Evolutionary conservation across 2,329 filamentous ascomycete species (phyloP).

Genomic region (Chaetomiaceae sp.): DNA sequence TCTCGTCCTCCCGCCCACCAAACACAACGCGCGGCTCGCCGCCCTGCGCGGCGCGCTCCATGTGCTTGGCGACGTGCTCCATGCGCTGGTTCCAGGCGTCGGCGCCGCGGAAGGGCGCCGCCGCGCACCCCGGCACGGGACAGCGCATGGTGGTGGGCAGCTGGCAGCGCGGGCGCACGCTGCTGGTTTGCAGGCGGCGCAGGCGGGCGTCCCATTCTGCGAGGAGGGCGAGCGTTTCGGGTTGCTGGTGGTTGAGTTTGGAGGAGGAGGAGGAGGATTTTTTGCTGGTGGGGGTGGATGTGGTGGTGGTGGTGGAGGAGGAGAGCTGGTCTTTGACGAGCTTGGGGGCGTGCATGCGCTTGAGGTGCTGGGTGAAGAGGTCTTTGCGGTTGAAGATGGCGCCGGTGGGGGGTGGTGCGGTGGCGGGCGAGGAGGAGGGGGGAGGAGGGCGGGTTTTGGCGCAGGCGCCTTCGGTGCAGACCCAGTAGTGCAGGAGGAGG

Average conservation of each 20-base stretch:
- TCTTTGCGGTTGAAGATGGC: constrained; percentile 82
- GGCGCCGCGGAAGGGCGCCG: constrained; percentile 50
- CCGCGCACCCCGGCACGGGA: constrained; percentile 53
- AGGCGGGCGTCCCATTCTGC: constrained; percentile 46
- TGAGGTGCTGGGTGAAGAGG: constrained; percentile 80
- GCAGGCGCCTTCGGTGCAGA: constrained; percentile 62
- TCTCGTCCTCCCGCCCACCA: constrained; percentile 34
- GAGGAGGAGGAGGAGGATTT: not conserved
- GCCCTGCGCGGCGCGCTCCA: constrained; percentile 49
- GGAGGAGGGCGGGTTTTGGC: constrained; percentile 23
- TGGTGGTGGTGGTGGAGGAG: not conserved
- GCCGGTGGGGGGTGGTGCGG: constrained; percentile 41
- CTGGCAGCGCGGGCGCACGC: constrained; percentile 53
- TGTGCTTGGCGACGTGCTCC: constrained; percentile 80
- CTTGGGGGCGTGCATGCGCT: constrained; percentile 70
- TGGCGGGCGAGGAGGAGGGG: constrained; percentile 17
- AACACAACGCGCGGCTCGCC: constrained; percentile 31
- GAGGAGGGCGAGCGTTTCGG: not conserved
- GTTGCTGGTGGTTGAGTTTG: not conserved
- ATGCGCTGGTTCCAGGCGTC: constrained; percentile 74
- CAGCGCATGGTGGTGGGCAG: constrained; percentile 58
- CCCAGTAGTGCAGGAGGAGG: constrained; percentile 65
- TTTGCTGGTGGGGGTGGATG: not conserved
- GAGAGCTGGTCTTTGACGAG: constrained; percentile 32
- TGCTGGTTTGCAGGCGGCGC: constrained; percentile 49